Evolutionary conservation across 306 rosid species (phyloP).

Genomic region (Castanea mollissima): DNA sequence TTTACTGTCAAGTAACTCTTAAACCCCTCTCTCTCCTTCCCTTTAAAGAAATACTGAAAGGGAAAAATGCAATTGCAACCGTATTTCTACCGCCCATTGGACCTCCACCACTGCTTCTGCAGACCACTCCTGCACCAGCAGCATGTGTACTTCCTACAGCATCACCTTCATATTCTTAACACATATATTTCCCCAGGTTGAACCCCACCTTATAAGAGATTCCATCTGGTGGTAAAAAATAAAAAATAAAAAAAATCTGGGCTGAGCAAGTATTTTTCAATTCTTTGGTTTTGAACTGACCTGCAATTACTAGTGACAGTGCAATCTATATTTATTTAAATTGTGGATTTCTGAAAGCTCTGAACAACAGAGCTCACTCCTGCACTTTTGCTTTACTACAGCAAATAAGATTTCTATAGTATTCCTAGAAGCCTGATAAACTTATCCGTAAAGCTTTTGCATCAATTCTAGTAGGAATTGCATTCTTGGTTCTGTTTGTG

Average conservation of each 20-base stretch:
- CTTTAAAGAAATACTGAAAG: background rate
- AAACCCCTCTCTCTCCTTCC: background rate
- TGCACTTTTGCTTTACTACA: background rate
- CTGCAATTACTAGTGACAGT: background rate
- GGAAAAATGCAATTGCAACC: background rate
- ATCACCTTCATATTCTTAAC: background rate
- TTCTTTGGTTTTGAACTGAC: background rate
- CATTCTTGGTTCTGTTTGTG: background rate
- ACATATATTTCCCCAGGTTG: background rate
- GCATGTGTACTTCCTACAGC: background rate
- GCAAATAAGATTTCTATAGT: background rate
- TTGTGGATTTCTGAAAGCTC: background rate
- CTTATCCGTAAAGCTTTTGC: background rate
- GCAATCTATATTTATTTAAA: background rate
- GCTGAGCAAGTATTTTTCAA: background rate
- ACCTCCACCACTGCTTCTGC: background rate
- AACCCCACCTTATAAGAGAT: background rate
- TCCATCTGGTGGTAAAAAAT: background rate
- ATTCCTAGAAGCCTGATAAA: slow-evolving; percentile 4
- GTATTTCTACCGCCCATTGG: background rate
- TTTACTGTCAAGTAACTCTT: background rate
- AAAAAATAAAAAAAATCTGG: background rate
- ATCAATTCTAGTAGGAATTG: background rate
- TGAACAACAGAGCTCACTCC: background rate
- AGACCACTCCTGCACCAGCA: background rate